Base-by-base conservation (phyloP, 2,329 filamentous ascomycete species). In the Pseudogymnoascus sp. region DNA sequence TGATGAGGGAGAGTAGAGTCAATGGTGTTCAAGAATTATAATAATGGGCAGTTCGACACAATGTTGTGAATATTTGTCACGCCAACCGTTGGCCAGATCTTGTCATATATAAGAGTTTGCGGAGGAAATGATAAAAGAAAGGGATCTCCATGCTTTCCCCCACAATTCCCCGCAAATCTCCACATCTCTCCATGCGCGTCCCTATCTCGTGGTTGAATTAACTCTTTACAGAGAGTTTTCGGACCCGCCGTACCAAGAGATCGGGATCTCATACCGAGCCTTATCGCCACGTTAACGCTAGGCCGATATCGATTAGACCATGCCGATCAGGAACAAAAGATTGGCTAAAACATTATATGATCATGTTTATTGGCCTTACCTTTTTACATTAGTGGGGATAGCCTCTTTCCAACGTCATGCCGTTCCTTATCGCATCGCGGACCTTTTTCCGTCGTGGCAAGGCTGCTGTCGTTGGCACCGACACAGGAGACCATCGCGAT, bases 101-200 rank as follows among this genome's bases (percentile, higher is more conserved):
- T 55, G 44, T 55, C 44, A 55, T 55, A 55, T 55, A 55, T 55
- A 55, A 17, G 27, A 31, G 44, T 55, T 55, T 55, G 44, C 44
- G 44, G 44, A 55, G 44, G 44, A 55, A 33, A 55, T 55, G 44
- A 55, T 55, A 55, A 31, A 31, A 17, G 44, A 55, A 55, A 55
- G 12, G 27, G 44, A 33, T 55, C 44, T 6, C 27, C 44, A 55
- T 55, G 44, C 8, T 12, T 31, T 55, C 27, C 44, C 44, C 44
- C 44, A 55, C 44, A 55, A 55, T 55, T 55, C 44, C 44, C 44
- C 44, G 44, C 44, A 55, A 55, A 15, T 51, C 27, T 55, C 44
- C 44, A 55, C 21, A 31, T 55, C 44, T 55, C 27, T 15, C 44
- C 44, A 51, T 51, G 44, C 44, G 44, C 44, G 25, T 51, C 44